A percentile compares a stretch with the other conserved stretches of the same genome.
Evolutionary conservation across 2,329 filamentous ascomycete species (phyloP).

Genomic region (Exophiala sideris): DNA sequence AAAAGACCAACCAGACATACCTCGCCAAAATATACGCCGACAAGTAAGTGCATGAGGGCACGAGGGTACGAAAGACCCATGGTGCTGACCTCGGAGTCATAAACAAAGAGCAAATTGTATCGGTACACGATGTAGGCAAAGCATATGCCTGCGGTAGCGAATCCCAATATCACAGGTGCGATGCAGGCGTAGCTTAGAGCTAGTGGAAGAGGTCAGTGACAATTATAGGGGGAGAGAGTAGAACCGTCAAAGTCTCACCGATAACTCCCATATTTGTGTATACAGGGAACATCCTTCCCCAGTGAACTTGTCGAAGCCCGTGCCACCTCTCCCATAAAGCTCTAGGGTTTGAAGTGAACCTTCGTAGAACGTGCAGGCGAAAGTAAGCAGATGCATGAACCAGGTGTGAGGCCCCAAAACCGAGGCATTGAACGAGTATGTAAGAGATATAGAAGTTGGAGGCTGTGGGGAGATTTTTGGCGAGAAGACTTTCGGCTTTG

Average conservation of each 20-base stretch:
- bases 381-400: constrained; percentile 45
- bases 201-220: constrained; percentile 35
- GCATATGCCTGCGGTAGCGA: constrained; percentile 72
- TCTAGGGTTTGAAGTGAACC: constrained; percentile 59
- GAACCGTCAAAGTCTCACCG: constrained; percentile 6
- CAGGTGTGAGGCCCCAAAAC: constrained; percentile 47
- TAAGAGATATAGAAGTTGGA: constrained; percentile 96
- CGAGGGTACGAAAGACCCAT: constrained; percentile 84
- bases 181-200: constrained; percentile 85
- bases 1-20: constrained; percentile 83
- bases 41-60: constrained; percentile 80
- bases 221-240: neutral
- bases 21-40: constrained; percentile 79
- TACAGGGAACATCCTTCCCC: constrained; percentile 75
- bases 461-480: constrained; percentile 75
- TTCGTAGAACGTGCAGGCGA: constrained; percentile 41
- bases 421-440: constrained; percentile 89
- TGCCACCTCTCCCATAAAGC: constrained; percentile 74
- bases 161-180: constrained; percentile 77
- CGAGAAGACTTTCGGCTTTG: constrained; percentile 63
- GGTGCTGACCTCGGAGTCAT: constrained; percentile 76
- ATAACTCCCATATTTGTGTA: constrained; percentile 84
- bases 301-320: constrained; percentile 67
- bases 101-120: constrained; percentile 87
- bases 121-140: constrained; percentile 83